Conservation (phyloP, 176 grass and related monocot genomes). For the Ensete glaucum region DNA sequence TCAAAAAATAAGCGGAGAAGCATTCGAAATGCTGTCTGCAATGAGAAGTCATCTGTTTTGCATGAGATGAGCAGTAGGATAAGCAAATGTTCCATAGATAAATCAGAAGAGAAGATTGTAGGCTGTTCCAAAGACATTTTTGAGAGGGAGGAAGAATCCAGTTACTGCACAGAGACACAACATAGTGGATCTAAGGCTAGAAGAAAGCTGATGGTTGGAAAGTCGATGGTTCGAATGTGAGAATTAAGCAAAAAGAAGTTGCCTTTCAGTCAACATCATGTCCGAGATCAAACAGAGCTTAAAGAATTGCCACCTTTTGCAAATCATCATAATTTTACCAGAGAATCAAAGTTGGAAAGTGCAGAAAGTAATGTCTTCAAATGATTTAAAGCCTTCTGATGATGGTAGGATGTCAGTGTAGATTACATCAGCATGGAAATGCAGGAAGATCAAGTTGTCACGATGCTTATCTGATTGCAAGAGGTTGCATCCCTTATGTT, state of each 20-base stretch:
- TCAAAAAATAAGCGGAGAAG: slow-evolving; percentile 44
- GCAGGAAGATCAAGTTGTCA: slow-evolving; percentile 65
- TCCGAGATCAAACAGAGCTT: slow-evolving; percentile 26
- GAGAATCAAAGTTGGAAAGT: slow-evolving; percentile 22
- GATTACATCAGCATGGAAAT: slow-evolving; percentile 70
- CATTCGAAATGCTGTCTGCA: slow-evolving; percentile 6
- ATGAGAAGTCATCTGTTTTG: slow-evolving; percentile 19
- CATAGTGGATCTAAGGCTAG: slow-evolving; percentile 5
- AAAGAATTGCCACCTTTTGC: slow-evolving; percentile 31
- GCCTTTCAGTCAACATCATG: slow-evolving; percentile 39
- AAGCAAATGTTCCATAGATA: slow-evolving; percentile 23
- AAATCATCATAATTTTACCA: slow-evolving; percentile 20
- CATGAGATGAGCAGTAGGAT: slow-evolving; percentile 7
- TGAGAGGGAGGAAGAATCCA: slow-evolving; percentile 7
- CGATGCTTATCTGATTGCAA: slow-evolving; percentile 65
- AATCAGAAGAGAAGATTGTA: slow-evolving; percentile 19
- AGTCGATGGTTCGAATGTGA: slow-evolving; percentile 29
- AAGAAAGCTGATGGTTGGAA: slow-evolving; percentile 23
- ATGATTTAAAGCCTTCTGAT: slow-evolving; percentile 23
- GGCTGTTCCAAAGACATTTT: slow-evolving; percentile 14
- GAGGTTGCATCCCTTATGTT: slow-evolving; percentile 46
- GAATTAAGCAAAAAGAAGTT: slow-evolving; percentile 64
- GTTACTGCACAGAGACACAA: background rate
- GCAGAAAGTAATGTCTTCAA: slow-evolving; percentile 10
- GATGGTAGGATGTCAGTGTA: slow-evolving; percentile 27